Base-by-base conservation (phyloP, 2,329 filamentous ascomycete genomes). In the Canariomyces notabilis region DNA sequence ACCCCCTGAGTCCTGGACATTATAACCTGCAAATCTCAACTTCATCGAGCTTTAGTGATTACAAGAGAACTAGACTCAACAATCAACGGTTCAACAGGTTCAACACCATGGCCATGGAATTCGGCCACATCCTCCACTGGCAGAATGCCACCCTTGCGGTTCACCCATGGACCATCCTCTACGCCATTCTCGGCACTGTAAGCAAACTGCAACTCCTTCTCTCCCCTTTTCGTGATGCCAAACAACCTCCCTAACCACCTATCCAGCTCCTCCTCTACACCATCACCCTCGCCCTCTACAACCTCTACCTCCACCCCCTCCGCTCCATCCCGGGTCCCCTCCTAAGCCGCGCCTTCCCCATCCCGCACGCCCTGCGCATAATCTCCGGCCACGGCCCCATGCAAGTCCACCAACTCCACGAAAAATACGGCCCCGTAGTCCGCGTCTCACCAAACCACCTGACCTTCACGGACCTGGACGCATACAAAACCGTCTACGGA, bases 301-400 rank as follows among this genome's bases (percentile, higher is more conserved):
- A 57, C 39, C 38, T 57, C 14, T 52, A 32, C 38, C 46, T 61
- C 21, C 59, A 61, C 46, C 59, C 59, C 1, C 51, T 62, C 7
- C 39, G 49, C 9, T 15, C n/a, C n/a, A 56, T 48, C 35, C 59
- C 59, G 0, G 59, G 59, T 20, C 59, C 59, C 2, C 16, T 57
- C 4, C 20, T 49, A 20, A 46, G 54, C 35, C 50, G 55, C 36
- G 53, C 56, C 11, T 55, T 54, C 3, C 29, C 34, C 21, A 16
- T 59, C n/a, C 50, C 55, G 3, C 50, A 36, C 16, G 39, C 50
- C 22, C 74, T 93, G 23, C 87, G 88, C n/a, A 93, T 95, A 56
- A 79, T 94, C 39, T 86, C 87, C 2, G 89, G 89, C 16, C 93
- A 91, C 62, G 91, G 94, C 85, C 66, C 71, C 45, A 46, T 50